These are phyloP conservation scores for Crithidia sp. DNA, from an alignment of 208 protist genomes.

Conservation along the genomic window DNA sequence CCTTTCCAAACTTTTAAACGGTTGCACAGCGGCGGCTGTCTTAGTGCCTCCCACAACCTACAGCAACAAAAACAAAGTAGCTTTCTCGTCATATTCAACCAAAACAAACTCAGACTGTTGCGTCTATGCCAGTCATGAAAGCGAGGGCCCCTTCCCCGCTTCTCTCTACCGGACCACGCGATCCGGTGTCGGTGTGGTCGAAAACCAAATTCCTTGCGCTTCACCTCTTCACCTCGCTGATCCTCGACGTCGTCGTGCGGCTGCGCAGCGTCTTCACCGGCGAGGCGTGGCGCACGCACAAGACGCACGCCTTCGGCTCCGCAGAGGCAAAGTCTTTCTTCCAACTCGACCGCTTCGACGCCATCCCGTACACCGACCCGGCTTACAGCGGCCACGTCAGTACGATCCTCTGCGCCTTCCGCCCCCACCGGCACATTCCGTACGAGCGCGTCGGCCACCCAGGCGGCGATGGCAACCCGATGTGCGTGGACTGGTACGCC, in stretches of 20 bases:
- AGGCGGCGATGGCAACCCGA: slow-evolving; percentile 69
- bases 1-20: no score
- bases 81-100: background rate
- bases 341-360: slow-evolving; percentile 33
- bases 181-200: slow-evolving; percentile 18
- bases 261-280: slow-evolving; percentile 12
- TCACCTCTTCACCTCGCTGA: slow-evolving; percentile 22
- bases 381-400: slow-evolving; percentile 61
- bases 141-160: no score
- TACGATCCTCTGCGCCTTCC: slow-evolving; percentile 72
- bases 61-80: background rate
- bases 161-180: background rate
- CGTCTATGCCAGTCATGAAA: no score
- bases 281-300: background rate
- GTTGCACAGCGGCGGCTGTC: no score
- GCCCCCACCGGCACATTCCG: slow-evolving; percentile 38
- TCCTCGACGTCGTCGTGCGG: slow-evolving; percentile 19
- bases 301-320: slow-evolving; percentile 16
- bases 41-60: background rate
- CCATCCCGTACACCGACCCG: slow-evolving; percentile 46
- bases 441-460: slow-evolving; percentile 53
- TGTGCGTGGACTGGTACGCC: slow-evolving; percentile 73
- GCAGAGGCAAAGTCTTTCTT: slow-evolving; percentile 22
- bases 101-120: no score
- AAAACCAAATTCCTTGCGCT: slow-evolving; percentile 38